Conservation (phyloP, 805 yeast genomes). For the Naumovozyma baii region DNA sequence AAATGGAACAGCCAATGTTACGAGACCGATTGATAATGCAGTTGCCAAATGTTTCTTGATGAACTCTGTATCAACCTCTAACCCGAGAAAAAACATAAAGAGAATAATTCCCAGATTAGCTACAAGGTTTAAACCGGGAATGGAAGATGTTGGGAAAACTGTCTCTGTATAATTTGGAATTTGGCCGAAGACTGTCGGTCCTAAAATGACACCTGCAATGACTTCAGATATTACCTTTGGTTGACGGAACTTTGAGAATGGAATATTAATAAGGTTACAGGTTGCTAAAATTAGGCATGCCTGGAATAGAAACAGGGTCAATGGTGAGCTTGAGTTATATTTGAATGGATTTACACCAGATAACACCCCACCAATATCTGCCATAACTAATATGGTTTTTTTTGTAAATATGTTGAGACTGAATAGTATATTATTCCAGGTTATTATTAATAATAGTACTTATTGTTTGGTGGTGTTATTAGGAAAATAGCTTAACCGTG, state of each 20-base stretch:
- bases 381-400: constrained; percentile 1
- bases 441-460: too few species aligned
- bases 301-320: constrained; percentile 64
- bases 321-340: constrained; percentile 49
- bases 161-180: constrained; percentile 56
- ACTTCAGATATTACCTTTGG: constrained; percentile 81
- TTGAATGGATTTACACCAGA: constrained; percentile 64
- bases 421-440: too few species aligned
- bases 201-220: constrained; percentile 62
- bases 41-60: constrained; percentile 49
- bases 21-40: constrained; percentile 59
- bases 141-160: constrained; percentile 56
- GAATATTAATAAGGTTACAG: constrained; percentile 52
- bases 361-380: constrained; percentile 51
- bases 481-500: too few species aligned
- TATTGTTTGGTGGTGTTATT: too few species aligned
- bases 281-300: constrained; percentile 48
- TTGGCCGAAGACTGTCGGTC: constrained; percentile 67
- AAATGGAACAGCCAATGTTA: constrained; percentile 70
- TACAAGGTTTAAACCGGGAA: constrained; percentile 53
- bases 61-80: constrained; percentile 65
- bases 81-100: constrained; percentile 65
- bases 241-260: constrained; percentile 53
- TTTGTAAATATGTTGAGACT: too few species aligned
- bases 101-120: constrained; percentile 70